Conservation (phyloP, 1,284 basidiomycete species). For the Pascua guehoae region DNA sequence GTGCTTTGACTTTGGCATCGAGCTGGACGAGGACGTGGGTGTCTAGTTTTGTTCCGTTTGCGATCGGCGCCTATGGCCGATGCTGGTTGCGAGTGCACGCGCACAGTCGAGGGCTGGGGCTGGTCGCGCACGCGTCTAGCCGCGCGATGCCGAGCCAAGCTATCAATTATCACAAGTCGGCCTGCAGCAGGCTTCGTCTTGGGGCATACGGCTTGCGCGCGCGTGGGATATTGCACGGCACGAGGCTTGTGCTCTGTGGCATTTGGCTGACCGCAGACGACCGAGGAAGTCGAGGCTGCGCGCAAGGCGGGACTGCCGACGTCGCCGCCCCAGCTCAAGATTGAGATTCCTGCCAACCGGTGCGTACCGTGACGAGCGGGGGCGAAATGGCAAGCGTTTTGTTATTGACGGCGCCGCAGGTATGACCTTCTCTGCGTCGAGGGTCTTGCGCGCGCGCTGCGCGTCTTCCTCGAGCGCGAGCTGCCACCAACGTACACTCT, state of each 20-base stretch:
- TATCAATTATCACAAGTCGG: no score
- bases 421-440: constrained; percentile 98
- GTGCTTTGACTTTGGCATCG: constrained; percentile 95
- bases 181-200: not conserved
- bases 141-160: no score
- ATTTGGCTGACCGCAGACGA: constrained; percentile 60
- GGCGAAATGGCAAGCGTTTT: not conserved
- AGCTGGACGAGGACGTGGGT: constrained; percentile 92
- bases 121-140: no score
- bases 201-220: no score
- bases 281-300: constrained; percentile 75
- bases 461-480: constrained; percentile 75
- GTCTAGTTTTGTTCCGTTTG: no score
- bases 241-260: no score
- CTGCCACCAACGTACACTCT: constrained; percentile 70
- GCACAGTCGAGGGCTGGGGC: not conserved
- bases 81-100: not conserved
- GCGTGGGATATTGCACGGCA: no score
- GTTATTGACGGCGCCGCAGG: constrained; percentile 52
- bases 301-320: constrained; percentile 76
- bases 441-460: constrained; percentile 84
- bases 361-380: constrained; percentile 27
- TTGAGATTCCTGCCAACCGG: constrained; percentile 96
- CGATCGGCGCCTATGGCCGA: no score
- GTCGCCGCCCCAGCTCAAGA: constrained; percentile 90